phyloP scores from a whole-genome alignment of 1,284 basidiomycete genomes.

The Mycosarcoma maydis region DNA sequence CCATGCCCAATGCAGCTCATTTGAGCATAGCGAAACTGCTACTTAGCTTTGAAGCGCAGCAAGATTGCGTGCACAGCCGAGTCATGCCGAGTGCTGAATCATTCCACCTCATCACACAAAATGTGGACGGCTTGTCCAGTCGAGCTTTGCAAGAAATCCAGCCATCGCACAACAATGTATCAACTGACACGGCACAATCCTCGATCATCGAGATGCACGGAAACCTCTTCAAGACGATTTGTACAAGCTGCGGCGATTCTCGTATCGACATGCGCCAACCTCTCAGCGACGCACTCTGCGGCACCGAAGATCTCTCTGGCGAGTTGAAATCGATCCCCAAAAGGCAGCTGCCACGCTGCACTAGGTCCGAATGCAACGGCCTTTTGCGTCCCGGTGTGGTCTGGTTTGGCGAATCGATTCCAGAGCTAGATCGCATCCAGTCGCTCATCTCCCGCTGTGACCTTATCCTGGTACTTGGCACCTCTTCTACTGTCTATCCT shows the following conservation, averaged over 20 bases:
- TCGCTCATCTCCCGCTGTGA: conserved; percentile 71
- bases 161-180: neutral
- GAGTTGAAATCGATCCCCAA: conserved; percentile 67
- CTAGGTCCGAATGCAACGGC: conserved; percentile 67
- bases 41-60: conserved; percentile 1
- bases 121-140: conserved; percentile 74
- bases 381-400: conserved; percentile 75
- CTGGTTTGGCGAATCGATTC: conserved; percentile 73
- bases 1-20: conserved; percentile 74
- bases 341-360: conserved; percentile 71
- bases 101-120: conserved; percentile 74
- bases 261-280: conserved; percentile 70
- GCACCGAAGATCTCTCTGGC: conserved; percentile 70
- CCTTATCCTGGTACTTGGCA: conserved; percentile 75
- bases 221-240: conserved; percentile 72
- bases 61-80: neutral
- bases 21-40: conserved; percentile 71
- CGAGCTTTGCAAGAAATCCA: conserved; percentile 60
- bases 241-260: conserved; percentile 70
- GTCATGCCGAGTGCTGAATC: conserved; percentile 26
- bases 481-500: conserved; percentile 72
- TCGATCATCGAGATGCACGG: conserved; percentile 75
- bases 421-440: conserved; percentile 67
- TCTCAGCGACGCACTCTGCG: conserved; percentile 71
- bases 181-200: neutral